Base-by-base conservation (phyloP, 768 basidiomycete genomes). In the Lentinula guzmanii region DNA sequence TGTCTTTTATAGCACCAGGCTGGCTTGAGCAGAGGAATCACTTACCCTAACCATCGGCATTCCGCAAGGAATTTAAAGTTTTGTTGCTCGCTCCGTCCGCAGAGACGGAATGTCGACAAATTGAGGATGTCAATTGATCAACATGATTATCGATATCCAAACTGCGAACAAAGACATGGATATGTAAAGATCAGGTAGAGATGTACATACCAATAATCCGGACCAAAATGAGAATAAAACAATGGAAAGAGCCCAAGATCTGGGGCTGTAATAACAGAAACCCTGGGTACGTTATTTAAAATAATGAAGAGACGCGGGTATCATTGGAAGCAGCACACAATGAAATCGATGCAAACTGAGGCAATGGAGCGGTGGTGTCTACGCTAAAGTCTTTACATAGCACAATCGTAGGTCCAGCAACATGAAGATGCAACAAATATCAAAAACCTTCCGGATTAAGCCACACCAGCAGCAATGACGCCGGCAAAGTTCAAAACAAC, bases 401-500 rank as follows among this genome's bases (percentile, higher is more conserved):
- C 52, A 52, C 6, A 7, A 8, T 24, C 24, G 31, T 28, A 34
- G 0, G 5, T 21, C 53, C 33, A 55, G 16, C 37, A 55, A 56
- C 39, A 43, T 41, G 5, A 3, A 33, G 9, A 1, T 39, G 24
- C 11, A n/a, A 35, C 13, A 41, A 21, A 37, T 33, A 13, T 0
- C 9, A 13, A 45, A 35, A 16, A 21, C 16, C 33, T 15, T 34
- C n/a, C 24, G 24, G 31, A 31, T 59, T 16, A 59, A 35, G 58
- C 58, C 6, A 35, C 37, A 50, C 59, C 59, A 24, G 21, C 57
- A 13, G 37, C 61, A 24, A 58, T 35, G 15, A 62, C 31, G 21
- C 35, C 57, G 37, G 42, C 61, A 52, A 62, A 45, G 45, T 57
- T 57, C 18, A 62, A 24, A 7, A 62, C 56, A 15, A 50, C 61